phyloP scores from a whole-genome alignment of 139 green algal genomes.

The Tetraselmis striata region DNA sequence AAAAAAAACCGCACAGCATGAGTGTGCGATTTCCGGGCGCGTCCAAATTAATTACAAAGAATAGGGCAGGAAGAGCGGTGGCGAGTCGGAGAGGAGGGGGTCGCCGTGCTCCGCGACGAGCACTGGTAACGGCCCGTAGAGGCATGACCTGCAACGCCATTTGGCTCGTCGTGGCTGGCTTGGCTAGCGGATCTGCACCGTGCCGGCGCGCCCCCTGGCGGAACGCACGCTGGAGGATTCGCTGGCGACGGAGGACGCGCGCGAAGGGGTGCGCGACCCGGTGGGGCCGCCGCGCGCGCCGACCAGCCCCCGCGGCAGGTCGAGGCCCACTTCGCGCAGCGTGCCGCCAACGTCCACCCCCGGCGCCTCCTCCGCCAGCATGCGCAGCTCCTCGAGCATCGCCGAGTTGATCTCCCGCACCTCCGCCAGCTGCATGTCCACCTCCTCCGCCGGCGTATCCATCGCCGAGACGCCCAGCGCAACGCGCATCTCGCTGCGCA shows the following conservation, averaged over 20 bases:
- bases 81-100: too few relatives aligned
- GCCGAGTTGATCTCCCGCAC: neutral
- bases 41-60: too few relatives aligned
- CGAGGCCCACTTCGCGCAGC: neutral
- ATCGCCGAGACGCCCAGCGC: neutral
- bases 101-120: too few relatives aligned
- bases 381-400: neutral
- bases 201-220: neutral
- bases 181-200: neutral
- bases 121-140: too few relatives aligned
- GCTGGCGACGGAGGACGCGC: neutral
- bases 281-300: neutral
- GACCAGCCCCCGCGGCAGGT: neutral
- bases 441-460: neutral
- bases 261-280: neutral
- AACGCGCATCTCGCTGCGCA: neutral
- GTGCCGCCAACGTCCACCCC: neutral
- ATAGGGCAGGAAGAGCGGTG: too few relatives aligned
- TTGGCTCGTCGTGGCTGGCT: too few relatives aligned
- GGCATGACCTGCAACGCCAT: too few relatives aligned
- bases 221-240: neutral
- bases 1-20: too few relatives aligned
- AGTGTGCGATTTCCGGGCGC: too few relatives aligned
- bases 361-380: neutral
- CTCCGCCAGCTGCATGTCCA: neutral